A percentile compares a stretch with the other conserved stretches of the same genome.
Conservation (phyloP, 495 filamentous ascomycete species). For the Xylaria intraflava region DNA sequence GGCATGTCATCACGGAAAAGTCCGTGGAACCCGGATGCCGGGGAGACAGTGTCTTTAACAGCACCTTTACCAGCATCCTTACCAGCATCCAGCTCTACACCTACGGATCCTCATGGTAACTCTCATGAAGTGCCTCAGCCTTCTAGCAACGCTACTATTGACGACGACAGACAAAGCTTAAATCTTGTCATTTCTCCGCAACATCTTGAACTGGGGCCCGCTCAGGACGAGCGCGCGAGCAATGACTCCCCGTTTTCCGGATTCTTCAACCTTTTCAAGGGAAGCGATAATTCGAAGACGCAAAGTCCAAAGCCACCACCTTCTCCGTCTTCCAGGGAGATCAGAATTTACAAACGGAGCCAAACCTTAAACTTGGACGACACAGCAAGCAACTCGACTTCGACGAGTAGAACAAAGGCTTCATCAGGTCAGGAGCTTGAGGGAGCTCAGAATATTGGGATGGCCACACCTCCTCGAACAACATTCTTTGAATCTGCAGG, state of each 20-base stretch:
- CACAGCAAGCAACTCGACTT: conserved; percentile 27
- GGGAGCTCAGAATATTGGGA: conserved; percentile 31
- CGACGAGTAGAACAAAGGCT: conserved; percentile 33
- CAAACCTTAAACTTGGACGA: conserved; percentile 54
- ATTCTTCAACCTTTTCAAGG: conserved; percentile 58
- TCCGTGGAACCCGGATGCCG: conserved; percentile 28
- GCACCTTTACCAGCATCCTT: too few relatives aligned
- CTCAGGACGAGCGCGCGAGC: conserved; percentile 24
- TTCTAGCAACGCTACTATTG: conserved; percentile 43
- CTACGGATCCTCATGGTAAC: conserved; percentile 21
- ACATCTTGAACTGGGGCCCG: conserved; percentile 14
- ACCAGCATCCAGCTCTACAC: conserved; percentile 10
- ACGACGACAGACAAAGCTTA: conserved; percentile 47
- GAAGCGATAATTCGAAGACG: conserved; percentile 29
- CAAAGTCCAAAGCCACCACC: conserved; percentile 17
- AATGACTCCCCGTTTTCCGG: conserved; percentile 47
- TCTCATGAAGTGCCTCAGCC: conserved; percentile 54
- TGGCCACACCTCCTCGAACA: conserved; percentile 76
- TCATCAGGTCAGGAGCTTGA: conserved; percentile 39
- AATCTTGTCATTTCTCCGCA: conserved; percentile 22
- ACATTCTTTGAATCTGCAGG: conserved; percentile 92
- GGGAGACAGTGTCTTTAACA: conserved; percentile 16
- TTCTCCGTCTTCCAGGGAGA: conserved; percentile 41
- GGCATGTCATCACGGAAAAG: conserved; percentile 39
- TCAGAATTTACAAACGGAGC: conserved; percentile 71